Percentiles rank a stretch among this genome's conserved stretches.
These are phyloP conservation scores for Populus hybrid DNA, from an alignment of 441 rosid genomes.

Conservation along the genomic window DNA sequence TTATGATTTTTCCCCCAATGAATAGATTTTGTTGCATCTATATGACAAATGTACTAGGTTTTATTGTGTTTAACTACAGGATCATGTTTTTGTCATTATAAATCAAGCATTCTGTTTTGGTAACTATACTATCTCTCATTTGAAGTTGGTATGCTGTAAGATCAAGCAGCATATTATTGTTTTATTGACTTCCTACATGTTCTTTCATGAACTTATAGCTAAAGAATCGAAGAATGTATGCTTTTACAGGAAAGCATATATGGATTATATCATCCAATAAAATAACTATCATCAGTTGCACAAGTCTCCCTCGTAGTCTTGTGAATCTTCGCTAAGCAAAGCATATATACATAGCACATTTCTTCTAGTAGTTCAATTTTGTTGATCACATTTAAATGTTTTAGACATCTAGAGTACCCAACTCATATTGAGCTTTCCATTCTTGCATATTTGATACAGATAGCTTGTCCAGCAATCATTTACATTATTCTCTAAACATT, in stretches of 20 bases:
- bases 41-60: not conserved
- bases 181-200: not conserved
- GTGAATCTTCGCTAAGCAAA: not conserved
- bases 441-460: slow-evolving; percentile 34
- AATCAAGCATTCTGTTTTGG: not conserved
- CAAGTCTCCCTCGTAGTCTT: not conserved
- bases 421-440: slow-evolving; percentile 17
- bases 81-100: not conserved
- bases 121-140: not conserved
- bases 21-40: not conserved
- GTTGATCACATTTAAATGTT: not conserved
- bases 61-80: not conserved
- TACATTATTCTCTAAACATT: slow-evolving; percentile 22
- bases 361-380: slow-evolving; percentile 5
- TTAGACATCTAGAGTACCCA: slow-evolving; percentile 9
- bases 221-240: not conserved
- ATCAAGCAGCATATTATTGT: not conserved
- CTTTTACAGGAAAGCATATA: not conserved
- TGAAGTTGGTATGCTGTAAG: not conserved
- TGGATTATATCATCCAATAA: not conserved
- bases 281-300: not conserved
- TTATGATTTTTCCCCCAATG: not conserved
- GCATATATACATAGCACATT: not conserved
- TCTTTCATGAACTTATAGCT: not conserved
- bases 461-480: slow-evolving; percentile 18